Base-by-base conservation (phyloP, 768 basidiomycete species). In the Cystobasidium tubakii region DNA sequence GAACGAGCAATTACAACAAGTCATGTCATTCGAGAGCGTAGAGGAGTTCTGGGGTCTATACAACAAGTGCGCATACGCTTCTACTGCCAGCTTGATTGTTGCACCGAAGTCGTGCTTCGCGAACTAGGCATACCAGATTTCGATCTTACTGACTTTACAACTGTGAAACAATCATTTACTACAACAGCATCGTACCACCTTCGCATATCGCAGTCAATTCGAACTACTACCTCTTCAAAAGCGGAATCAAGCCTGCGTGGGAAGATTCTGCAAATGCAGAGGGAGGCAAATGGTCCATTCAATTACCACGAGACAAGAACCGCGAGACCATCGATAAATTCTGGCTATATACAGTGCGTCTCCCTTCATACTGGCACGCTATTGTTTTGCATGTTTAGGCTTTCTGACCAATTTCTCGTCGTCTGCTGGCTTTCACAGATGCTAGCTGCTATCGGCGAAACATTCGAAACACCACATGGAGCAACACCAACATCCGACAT, bases 151-250 rank as follows among this genome's bases (percentile, higher is more conserved):
- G 27, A 42, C 17, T 10, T 64, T 6, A 36, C 31, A 21, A 9
- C 62, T 17, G 9, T 64, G n/a, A n/a, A n/a, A n/a, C 62, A 31
- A 7, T 17, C 25, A 6, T n/a, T 39, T 23, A 10, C 23, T 94
- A 96, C 83, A 96, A 97, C 83, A 96, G 97, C 83, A 95, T 98
- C 79, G 88, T 99, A 60, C 91, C 92, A 29, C 96, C 96, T 19
- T 95, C 92, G 23, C 87, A 88, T 79, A 84, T 98, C 76, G 91
- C 92, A 44, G 88, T 88, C 82, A 97, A 96, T 84, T 92, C 93
- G n/a, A 98, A 98, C 81, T 99, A 99, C 82, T 99, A 98, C 84
- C 85, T 99, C 76, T 98, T 99, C 88, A 97, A 96, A 85, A 91
- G 88, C 66, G 62, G 86, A 82, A 65, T 77, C 74, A 71, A 76